Evolutionary conservation across 805 yeast species (phyloP).

Genomic region (Starmerella vitae): DNA sequence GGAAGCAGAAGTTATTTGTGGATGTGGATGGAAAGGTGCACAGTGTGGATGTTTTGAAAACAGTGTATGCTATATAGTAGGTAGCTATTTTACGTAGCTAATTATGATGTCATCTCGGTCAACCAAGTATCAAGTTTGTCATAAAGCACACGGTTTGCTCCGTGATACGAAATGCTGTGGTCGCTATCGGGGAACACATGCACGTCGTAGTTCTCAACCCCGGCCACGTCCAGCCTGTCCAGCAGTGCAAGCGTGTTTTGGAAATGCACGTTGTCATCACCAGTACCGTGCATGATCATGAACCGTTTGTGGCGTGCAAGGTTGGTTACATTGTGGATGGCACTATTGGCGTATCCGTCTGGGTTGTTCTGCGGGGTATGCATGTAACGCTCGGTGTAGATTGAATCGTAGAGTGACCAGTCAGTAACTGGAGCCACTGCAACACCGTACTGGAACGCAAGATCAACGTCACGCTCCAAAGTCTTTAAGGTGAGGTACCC

Average conservation of each 20-base stretch:
- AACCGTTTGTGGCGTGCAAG: conserved; percentile 53
- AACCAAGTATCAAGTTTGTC: conserved; percentile 63
- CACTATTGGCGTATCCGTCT: conserved; percentile 44
- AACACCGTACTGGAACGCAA: conserved; percentile 73
- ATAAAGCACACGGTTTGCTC: conserved; percentile 61
- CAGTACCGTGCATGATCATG: conserved; percentile 87
- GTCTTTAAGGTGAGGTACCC: conserved; percentile 87
- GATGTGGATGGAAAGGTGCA: no score
- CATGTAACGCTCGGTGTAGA: conserved; percentile 93
- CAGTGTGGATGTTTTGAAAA: no score
- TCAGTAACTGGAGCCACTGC: conserved; percentile 97
- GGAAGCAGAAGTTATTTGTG: no score
- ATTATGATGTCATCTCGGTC: no score
- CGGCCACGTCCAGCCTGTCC: conserved; percentile 57
- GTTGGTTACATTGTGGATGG: conserved; percentile 43
- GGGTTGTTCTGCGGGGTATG: conserved; percentile 59
- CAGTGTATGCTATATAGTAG: no score
- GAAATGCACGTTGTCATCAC: conserved; percentile 94
- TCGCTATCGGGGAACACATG: conserved; percentile 88
- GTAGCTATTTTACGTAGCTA: no score
- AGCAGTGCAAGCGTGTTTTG: conserved; percentile 72
- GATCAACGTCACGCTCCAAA: conserved; percentile 63
- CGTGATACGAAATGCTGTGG: conserved; percentile 67
- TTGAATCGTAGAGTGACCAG: conserved; percentile 83
- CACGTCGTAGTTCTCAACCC: conserved; percentile 79